Base-by-base conservation (phyloP, 352 stramenopile species). In the Bremia lactucae region DNA sequence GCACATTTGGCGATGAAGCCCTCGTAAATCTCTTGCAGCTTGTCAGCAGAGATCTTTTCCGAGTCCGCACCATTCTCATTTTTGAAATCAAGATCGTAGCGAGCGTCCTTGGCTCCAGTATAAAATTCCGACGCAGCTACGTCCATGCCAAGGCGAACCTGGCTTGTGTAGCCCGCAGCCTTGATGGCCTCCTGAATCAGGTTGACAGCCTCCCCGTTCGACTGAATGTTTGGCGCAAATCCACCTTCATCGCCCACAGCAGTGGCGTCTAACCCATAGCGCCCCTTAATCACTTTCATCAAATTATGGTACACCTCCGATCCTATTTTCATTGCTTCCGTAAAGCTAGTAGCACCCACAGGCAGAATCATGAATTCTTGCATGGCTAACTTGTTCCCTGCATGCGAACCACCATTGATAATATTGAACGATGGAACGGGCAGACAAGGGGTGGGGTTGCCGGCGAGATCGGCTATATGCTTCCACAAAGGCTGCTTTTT, bases 21-120 rank as follows among this genome's bases (percentile, higher is more conserved):
- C 56, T 95, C 81, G 85, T 98, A 98, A 59, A 98, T 84, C 50
- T 81, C 85, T 59, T 92, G 93, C 54, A 99, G 80, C 71, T 96
- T 87, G 56, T 97, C 92, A 42, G 93, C 91, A 19, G 83, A 83
- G 51, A 90, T 62, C 64, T 87, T 89, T 57, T 88, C 67, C 58
- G 87, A 87, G 21, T 96, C 91, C 21, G 93, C 70, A 37, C 68
- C 73, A 56, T 85, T 93, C 11, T 77, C 56, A 55, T 94, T 94
- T 80, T 98, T 98, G 72, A 98, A 98, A 72, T 98, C 94, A 63
- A 99, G 81, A 82, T 99, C 96, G 77, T 99, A 99, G 42, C 83
- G 72, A 52, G 95, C 91, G 60, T 97, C 87, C 10, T 83, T 76
- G 21, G 45, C 44, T 46, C 95, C 94, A 15, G 68, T 88, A 70